Percentiles rank a stretch among this genome's conserved stretches.
Evolutionary conservation across 73 alveolate genomes (phyloP).

Genomic region (Paramecium bursaria): DNA sequence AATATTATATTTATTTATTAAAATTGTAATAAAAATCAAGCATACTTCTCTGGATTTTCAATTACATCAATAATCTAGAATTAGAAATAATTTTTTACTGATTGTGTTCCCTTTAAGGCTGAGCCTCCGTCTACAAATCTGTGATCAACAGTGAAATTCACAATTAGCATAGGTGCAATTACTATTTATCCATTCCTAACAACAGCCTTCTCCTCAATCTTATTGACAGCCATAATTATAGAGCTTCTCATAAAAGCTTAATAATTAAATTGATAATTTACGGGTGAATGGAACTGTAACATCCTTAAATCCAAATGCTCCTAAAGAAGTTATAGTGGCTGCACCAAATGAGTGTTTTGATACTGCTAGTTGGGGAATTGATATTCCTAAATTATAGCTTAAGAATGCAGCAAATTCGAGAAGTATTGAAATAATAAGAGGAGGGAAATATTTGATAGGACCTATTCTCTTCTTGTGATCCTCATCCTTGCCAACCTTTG

Average conservation of each 20-base stretch:
- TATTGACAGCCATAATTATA: constrained; percentile 5
- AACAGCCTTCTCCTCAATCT: constrained; percentile 13
- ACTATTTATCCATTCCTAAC: constrained; percentile 53
- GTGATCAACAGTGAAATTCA: constrained; percentile 44
- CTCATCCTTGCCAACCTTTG: constrained; percentile 26
- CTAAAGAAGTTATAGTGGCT: constrained; percentile 48
- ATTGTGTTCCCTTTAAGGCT: neutral
- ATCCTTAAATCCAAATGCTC: constrained; percentile 46
- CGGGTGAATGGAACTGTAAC: constrained; percentile 7
- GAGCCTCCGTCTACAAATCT: constrained; percentile 50
- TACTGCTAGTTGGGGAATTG: neutral
- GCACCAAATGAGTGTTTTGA: constrained; percentile 29
- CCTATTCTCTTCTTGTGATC: constrained; percentile 44
- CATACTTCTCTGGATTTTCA: constrained; percentile 45
- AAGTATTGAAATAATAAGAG: neutral
- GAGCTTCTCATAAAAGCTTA: constrained; percentile 29
- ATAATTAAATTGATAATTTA: no score
- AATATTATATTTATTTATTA: no score
- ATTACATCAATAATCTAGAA: neutral
- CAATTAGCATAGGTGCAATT: neutral
- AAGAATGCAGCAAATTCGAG: neutral
- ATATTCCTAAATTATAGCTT: constrained; percentile 14
- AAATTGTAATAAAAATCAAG: no score
- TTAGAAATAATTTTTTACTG: neutral
- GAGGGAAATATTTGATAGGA: constrained; percentile 32